Conservation (phyloP, 1,284 basidiomycete genomes). For the Inonotus hispidus region DNA sequence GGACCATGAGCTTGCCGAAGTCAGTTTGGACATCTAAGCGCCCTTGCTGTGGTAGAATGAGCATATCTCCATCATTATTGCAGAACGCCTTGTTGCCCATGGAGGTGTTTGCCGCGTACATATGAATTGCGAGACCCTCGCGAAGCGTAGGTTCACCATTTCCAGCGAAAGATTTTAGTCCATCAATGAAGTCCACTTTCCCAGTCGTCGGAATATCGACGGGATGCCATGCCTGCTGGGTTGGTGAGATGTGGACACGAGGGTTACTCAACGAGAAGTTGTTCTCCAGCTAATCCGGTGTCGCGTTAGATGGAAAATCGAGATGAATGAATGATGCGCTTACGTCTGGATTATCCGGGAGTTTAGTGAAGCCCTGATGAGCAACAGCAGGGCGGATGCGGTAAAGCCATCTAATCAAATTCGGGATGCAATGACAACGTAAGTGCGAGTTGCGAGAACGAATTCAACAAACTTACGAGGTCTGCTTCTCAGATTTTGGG, state of each 20-base stretch:
- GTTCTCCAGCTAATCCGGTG: conserved; percentile 40
- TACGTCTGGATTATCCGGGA: conserved; percentile 56
- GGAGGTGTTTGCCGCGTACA: conserved; percentile 55
- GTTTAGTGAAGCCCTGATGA: conserved; percentile 54
- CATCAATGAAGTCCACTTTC: conserved; percentile 54
- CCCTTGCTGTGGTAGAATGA: conserved; percentile 63
- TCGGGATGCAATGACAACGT: background rate
- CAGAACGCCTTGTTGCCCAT: conserved; percentile 64
- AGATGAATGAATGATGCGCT: conserved; percentile 22
- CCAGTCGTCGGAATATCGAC: conserved; percentile 47
- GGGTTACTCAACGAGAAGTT: conserved; percentile 56
- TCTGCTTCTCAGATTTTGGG: conserved; percentile 37
- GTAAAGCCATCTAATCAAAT: conserved; percentile 48
- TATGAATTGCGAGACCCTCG: conserved; percentile 58
- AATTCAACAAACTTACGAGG: conserved; percentile 31
- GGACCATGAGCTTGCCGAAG: conserved; percentile 62
- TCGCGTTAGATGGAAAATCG: conserved; percentile 11
- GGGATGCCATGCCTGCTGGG: conserved; percentile 67
- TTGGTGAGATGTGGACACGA: conserved; percentile 55
- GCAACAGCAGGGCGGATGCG: conserved; percentile 66
- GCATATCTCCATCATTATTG: conserved; percentile 65
- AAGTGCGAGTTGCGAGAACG: background rate
- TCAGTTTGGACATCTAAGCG: conserved; percentile 67
- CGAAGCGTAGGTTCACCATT: conserved; percentile 57
- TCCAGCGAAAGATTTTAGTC: conserved; percentile 59